Conservation (phyloP, 2,329 filamentous ascomycete genomes). For the Cladophialophora bantiana region DNA sequence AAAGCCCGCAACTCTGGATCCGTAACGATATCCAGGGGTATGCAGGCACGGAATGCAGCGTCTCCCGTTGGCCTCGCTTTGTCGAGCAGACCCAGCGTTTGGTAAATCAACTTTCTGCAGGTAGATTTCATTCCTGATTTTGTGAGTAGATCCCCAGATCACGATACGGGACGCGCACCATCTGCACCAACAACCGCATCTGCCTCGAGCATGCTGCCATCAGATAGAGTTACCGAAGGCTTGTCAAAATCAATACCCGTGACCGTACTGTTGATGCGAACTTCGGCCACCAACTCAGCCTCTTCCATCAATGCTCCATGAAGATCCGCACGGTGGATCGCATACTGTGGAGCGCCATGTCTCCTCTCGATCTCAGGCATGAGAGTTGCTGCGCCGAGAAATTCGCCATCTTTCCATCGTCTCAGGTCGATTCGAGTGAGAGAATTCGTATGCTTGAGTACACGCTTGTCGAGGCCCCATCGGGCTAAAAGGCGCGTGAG, state of each 20-base stretch:
- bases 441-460: neutral
- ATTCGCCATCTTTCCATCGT: conserved; percentile 14
- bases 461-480: conserved; percentile 2
- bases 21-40: conserved; percentile 37
- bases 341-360: conserved; percentile 43
- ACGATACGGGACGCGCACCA: conserved; percentile 23
- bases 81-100: conserved; percentile 12
- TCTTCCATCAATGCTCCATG: conserved; percentile 34
- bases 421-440: conserved; percentile 6
- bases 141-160: neutral
- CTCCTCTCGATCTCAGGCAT: conserved; percentile 33
- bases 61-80: conserved; percentile 42
- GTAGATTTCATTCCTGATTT: conserved; percentile 38
- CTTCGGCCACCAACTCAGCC: conserved; percentile 35
- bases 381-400: conserved; percentile 6
- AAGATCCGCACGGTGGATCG: conserved; percentile 43
- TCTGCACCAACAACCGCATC: conserved; percentile 43
- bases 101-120: conserved; percentile 35
- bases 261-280: conserved; percentile 35
- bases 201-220: conserved; percentile 33
- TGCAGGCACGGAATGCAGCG: conserved; percentile 41
- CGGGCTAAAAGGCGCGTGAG: neutral
- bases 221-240: conserved; percentile 35
- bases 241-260: conserved; percentile 15
- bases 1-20: conserved; percentile 40